Percentiles rank a stretch among this genome's conserved stretches.
phyloP scores from a whole-genome alignment of 2,329 filamentous ascomycete genomes.

The Madurella mycetomatis region DNA sequence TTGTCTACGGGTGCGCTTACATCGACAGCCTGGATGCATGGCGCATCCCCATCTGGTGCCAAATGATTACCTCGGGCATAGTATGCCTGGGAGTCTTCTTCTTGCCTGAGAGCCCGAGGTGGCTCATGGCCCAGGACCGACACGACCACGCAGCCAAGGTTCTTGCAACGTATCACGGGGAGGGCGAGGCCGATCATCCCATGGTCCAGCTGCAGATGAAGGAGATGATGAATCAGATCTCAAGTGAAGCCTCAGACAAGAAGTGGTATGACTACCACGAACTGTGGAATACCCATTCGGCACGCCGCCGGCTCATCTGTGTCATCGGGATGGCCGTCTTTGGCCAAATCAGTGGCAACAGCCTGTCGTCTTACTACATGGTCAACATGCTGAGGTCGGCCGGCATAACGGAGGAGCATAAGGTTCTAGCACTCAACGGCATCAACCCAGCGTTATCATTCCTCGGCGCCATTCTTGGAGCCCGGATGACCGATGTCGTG shows the following conservation, averaged over 20 bases:
- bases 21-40: conserved; percentile 37
- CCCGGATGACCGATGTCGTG: conserved; percentile 51
- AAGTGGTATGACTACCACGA: conserved; percentile 53
- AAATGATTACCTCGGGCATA: conserved; percentile 47
- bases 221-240: conserved; percentile 44
- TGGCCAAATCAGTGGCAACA: conserved; percentile 50
- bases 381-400: conserved; percentile 47
- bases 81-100: conserved; percentile 41
- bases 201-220: conserved; percentile 50
- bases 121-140: conserved; percentile 41
- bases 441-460: conserved; percentile 52
- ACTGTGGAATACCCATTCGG: conserved; percentile 46
- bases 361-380: conserved; percentile 51
- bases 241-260: conserved; percentile 49
- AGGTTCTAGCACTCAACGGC: conserved; percentile 46
- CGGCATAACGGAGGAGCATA: conserved; percentile 46
- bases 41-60: conserved; percentile 49
- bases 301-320: conserved; percentile 46
- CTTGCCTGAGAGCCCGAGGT: conserved; percentile 45
- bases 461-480: conserved; percentile 48
- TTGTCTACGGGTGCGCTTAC: conserved; percentile 47
- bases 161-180: conserved; percentile 48
- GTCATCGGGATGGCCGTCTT: conserved; percentile 50
- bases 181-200: conserved; percentile 45
- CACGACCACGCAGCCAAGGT: conserved; percentile 39